Evolutionary conservation across 768 basidiomycete species (phyloP).

Genomic region (Inosperma sp.): DNA sequence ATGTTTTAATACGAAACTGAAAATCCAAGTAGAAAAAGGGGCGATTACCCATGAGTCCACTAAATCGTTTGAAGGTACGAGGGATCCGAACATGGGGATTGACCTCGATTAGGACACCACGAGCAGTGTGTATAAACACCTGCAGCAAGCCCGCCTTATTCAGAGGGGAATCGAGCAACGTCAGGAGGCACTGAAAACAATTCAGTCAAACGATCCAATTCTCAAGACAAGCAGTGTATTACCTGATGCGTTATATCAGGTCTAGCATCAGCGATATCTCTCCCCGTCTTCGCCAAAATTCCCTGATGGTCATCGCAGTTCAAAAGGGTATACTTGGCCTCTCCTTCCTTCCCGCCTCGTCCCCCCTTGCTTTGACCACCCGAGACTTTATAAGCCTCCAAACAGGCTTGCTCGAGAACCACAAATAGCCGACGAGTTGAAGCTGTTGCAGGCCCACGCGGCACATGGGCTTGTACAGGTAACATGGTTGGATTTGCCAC

Average conservation of each 20-base stretch:
- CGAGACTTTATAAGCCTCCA: slow-evolving; percentile 90
- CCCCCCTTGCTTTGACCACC: slow-evolving; percentile 46
- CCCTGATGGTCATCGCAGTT: slow-evolving; percentile 99
- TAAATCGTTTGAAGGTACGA: slow-evolving; percentile 97
- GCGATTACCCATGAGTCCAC: slow-evolving; percentile 98
- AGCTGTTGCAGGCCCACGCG: slow-evolving; percentile 48
- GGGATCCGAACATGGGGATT: slow-evolving; percentile 98
- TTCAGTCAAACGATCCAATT: slow-evolving; percentile 4
- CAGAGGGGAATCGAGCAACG: slow-evolving; percentile 92
- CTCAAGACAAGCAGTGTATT: slow-evolving; percentile 10
- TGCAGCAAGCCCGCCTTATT: slow-evolving; percentile 97
- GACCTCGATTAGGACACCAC: slow-evolving; percentile 94
- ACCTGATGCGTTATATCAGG: slow-evolving; percentile 99
- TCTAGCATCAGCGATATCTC: slow-evolving; percentile 98
- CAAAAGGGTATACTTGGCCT: slow-evolving; percentile 92
- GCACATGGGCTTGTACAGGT: slow-evolving; percentile 76
- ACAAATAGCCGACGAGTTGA: slow-evolving; percentile 76
- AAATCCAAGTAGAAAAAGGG: too few relatives aligned
- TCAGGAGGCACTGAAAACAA: slow-evolving; percentile 76
- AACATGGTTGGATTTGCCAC: slow-evolving; percentile 73
- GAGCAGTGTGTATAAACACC: slow-evolving; percentile 97
- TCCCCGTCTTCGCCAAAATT: slow-evolving; percentile 93
- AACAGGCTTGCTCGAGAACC: slow-evolving; percentile 88
- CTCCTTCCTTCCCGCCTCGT: slow-evolving; percentile 55
- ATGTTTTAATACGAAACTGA: too few relatives aligned